These are phyloP conservation scores for Paulownia fortunei DNA, from an alignment of 257 asterid genomes.

Conservation along the genomic window DNA sequence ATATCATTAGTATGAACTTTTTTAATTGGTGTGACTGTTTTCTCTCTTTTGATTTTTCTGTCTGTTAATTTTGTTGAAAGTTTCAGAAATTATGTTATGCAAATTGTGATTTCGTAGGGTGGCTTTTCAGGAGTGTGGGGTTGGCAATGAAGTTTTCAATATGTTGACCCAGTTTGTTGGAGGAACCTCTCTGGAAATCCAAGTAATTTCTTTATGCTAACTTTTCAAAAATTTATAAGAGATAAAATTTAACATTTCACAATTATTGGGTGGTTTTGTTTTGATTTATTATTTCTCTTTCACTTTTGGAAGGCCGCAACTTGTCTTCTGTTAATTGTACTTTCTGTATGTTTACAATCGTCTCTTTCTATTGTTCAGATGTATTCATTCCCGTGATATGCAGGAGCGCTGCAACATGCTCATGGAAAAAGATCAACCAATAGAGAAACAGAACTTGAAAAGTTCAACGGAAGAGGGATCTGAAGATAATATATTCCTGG, in stretches of 20 bases:
- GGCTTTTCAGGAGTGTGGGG: conserved; percentile 69
- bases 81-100: conserved; percentile 21
- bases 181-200: conserved; percentile 80
- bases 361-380: conserved; percentile 40
- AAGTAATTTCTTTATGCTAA: conserved; percentile 52
- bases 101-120: conserved; percentile 55
- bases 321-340: conserved; percentile 13
- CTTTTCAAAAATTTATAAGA: conserved; percentile 2
- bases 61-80: conserved; percentile 1
- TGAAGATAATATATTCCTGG: conserved; percentile 49
- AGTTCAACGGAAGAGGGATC: conserved; percentile 46
- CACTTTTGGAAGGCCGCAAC: neutral
- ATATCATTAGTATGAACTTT: neutral
- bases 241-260: conserved; percentile 14
- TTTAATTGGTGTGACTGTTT: neutral
- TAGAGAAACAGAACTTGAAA: conserved; percentile 38
- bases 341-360: conserved; percentile 18
- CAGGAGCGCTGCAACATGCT: conserved; percentile 90
- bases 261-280: conserved; percentile 19
- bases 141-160: conserved; percentile 62
- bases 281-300: conserved; percentile 1
- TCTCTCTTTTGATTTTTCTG: conserved; percentile 15
- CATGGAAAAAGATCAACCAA: conserved; percentile 54
- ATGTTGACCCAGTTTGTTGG: conserved; percentile 78
- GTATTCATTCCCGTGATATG: conserved; percentile 40